Evolutionary conservation across 1,284 basidiomycete genomes (phyloP).

Genomic region (Melampsora americana): DNA sequence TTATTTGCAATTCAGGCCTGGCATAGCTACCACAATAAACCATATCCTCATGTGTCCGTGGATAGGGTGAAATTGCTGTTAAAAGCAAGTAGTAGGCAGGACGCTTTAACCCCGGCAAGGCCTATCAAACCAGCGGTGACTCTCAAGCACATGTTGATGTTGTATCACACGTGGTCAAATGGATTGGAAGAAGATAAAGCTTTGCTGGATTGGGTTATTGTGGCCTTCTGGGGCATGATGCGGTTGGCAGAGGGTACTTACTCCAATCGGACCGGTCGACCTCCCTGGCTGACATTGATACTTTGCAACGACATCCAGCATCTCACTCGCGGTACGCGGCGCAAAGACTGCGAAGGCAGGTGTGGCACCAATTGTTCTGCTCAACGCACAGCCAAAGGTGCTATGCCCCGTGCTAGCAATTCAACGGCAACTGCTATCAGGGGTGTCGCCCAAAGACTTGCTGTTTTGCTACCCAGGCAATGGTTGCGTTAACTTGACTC

Average conservation of each 20-base stretch:
- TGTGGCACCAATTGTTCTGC: too few relatives aligned
- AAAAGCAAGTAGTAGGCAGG: neutral
- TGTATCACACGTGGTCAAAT: neutral
- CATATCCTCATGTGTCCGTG: neutral
- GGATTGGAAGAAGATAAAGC: neutral
- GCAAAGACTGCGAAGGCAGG: too few relatives aligned
- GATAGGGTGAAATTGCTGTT: neutral
- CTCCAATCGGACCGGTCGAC: neutral
- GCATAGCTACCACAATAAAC: slow-evolving; percentile 11
- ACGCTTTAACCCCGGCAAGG: neutral
- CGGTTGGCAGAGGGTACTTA: slow-evolving; percentile 1
- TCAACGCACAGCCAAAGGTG: too few relatives aligned
- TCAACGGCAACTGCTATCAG: too few relatives aligned
- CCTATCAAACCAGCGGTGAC: neutral
- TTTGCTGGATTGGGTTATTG: neutral
- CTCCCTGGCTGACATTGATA: too few relatives aligned
- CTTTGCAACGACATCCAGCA: too few relatives aligned
- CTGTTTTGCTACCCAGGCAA: too few relatives aligned
- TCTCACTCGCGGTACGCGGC: too few relatives aligned
- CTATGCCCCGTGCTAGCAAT: too few relatives aligned
- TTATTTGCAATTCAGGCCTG: slow-evolving; percentile 10
- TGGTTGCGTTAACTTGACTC: too few relatives aligned
- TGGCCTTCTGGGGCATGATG: slow-evolving; percentile 18
- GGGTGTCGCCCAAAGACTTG: too few relatives aligned
- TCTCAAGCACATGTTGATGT: neutral